phyloP scores from a whole-genome alignment of 805 yeast species.

The Priceomyces carsonii region DNA sequence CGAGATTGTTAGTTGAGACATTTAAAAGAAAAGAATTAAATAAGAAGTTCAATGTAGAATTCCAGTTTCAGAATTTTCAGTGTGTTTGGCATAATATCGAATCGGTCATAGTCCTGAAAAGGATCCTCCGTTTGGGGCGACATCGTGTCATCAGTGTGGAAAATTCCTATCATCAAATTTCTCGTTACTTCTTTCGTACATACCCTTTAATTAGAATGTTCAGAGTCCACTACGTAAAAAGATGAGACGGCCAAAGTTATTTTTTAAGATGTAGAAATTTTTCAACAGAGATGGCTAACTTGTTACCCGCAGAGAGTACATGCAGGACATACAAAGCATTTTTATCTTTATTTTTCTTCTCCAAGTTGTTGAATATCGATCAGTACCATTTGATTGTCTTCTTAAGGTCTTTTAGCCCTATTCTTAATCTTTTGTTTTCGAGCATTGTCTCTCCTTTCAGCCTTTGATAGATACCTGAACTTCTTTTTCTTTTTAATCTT shows the following conservation, averaged over 20 bases:
- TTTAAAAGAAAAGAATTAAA: background rate
- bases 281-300: no score
- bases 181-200: no score
- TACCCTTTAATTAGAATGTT: no score
- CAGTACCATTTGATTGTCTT: background rate
- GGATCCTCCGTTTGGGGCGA: constrained; percentile 77
- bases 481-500: constrained; percentile 60
- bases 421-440: constrained; percentile 34
- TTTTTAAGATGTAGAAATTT: no score
- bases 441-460: constrained; percentile 61
- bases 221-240: no score
- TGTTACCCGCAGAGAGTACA: no score
- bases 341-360: no score
- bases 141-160: constrained; percentile 62
- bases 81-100: constrained; percentile 66
- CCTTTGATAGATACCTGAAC: constrained; percentile 82
- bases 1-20: constrained; percentile 1
- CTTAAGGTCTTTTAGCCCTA: constrained; percentile 4
- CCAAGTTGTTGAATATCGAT: no score
- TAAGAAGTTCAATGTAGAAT: background rate
- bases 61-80: constrained; percentile 60
- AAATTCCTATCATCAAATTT: no score
- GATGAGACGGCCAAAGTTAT: no score
- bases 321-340: no score
- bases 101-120: constrained; percentile 65